Conservation (phyloP, 2,329 filamentous ascomycete genomes). For the Paraconiothyrium brasiliense region DNA sequence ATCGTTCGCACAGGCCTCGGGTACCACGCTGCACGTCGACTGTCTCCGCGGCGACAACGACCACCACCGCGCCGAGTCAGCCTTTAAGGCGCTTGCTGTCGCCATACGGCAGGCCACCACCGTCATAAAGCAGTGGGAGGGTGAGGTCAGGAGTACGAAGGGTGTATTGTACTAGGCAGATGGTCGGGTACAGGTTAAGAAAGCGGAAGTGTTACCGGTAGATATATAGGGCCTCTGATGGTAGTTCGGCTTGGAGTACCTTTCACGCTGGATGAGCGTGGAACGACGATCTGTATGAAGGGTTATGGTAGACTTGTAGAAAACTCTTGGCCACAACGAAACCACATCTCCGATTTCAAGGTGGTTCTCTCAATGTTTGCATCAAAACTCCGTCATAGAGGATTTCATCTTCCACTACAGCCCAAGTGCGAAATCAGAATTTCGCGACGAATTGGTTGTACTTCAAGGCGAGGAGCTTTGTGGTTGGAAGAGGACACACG, state of each 20-base stretch:
- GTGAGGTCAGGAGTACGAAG: constrained; percentile 96
- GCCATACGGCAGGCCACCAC: constrained; percentile 81
- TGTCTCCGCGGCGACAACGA: constrained; percentile 91
- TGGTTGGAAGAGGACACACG: background rate
- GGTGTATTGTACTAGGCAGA: constrained; percentile 72
- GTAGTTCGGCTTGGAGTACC: background rate
- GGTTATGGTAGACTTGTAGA: background rate
- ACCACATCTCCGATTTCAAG: background rate
- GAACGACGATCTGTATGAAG: background rate
- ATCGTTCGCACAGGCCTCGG: constrained; percentile 90
- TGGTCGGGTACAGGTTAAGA: background rate
- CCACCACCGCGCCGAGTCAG: constrained; percentile 94
- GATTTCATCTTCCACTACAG: background rate
- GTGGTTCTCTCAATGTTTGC: background rate
- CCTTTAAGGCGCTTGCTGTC: constrained; percentile 94
- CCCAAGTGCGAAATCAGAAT: background rate
- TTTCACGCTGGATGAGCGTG: background rate
- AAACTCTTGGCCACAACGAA: background rate
- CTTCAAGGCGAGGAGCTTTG: background rate
- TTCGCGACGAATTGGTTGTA: too few relatives aligned
- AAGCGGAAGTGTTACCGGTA: too few relatives aligned
- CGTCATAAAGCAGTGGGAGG: constrained; percentile 80
- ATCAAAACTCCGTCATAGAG: background rate
- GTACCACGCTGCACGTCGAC: constrained; percentile 94
- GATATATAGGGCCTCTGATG: background rate